Evolutionary conservation across 1,284 basidiomycete species (phyloP).

Genomic region (Cryptococcus sp.): DNA sequence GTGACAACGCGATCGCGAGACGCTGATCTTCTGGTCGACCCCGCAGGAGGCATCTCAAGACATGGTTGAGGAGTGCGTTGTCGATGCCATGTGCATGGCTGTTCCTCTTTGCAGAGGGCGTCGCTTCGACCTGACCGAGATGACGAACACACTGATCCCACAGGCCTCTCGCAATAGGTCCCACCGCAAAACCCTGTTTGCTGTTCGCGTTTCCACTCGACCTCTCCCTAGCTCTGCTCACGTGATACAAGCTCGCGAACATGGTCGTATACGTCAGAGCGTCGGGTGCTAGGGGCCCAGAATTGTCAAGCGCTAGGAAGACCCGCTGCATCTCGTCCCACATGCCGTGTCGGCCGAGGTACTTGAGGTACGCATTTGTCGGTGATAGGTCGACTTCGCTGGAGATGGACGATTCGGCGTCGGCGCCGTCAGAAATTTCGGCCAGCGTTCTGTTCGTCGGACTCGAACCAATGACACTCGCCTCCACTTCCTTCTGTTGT

Average conservation of each 20-base stretch:
- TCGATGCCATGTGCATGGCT: conserved; percentile 27
- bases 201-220: not conserved
- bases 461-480: not conserved
- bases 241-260: conserved; percentile 26
- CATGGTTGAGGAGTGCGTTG: conserved; percentile 30
- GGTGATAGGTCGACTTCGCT: conserved; percentile 34
- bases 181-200: conserved; percentile 16
- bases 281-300: conserved; percentile 41
- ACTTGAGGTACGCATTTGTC: conserved; percentile 51
- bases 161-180: conserved; percentile 23
- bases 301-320: conserved; percentile 36
- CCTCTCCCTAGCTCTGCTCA: conserved; percentile 4
- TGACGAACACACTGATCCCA: conserved; percentile 42
- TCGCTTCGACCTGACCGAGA: conserved; percentile 17
- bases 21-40: conserved; percentile 37
- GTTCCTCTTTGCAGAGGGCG: not conserved
- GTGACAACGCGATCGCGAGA: conserved; percentile 30
- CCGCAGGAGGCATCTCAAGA: conserved; percentile 28
- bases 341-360: conserved; percentile 38
- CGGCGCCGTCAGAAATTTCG: not conserved
- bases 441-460: not conserved
- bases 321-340: conserved; percentile 46
- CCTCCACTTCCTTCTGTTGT: not conserved
- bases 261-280: conserved; percentile 44
- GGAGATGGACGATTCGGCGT: not conserved